Conservation (phyloP, 2,329 filamentous ascomycete genomes). For the Fusarium coffeatum region DNA sequence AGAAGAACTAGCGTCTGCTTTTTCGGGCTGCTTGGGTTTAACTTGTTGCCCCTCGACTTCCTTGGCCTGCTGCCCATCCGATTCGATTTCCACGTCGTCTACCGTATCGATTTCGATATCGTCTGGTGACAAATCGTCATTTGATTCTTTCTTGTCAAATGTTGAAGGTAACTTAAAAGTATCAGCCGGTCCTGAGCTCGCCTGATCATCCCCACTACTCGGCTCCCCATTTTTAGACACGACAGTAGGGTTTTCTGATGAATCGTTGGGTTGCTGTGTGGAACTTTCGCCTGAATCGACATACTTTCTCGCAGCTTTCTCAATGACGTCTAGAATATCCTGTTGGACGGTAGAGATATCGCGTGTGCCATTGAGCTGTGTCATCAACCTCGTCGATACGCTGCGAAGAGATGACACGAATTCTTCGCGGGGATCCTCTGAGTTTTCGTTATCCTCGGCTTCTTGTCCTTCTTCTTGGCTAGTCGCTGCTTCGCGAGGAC, state of each 20-base stretch:
- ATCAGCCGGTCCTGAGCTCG: conserved; percentile 3
- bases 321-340: conserved; percentile 63
- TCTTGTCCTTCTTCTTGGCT: conserved; percentile 38
- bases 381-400: conserved; percentile 58
- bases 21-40: conserved; percentile 5
- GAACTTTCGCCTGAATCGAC: conserved; percentile 54
- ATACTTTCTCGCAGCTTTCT: conserved; percentile 64
- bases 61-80: conserved; percentile 39
- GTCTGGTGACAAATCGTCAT: conserved; percentile 54
- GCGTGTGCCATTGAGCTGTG: conserved; percentile 53
- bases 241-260: conserved; percentile 11
- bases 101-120: conserved; percentile 60
- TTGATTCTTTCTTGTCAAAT: conserved; percentile 26
- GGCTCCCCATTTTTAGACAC: conserved; percentile 17
- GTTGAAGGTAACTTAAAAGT: not conserved
- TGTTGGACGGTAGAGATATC: conserved; percentile 54
- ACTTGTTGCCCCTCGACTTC: conserved; percentile 17
- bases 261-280: conserved; percentile 28
- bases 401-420: conserved; percentile 52
- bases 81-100: conserved; percentile 45
- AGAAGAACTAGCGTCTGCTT: not conserved
- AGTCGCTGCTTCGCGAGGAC: conserved; percentile 27
- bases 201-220: not conserved
- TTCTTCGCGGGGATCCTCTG: conserved; percentile 46
- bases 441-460: conserved; percentile 25